Base-by-base conservation (phyloP, 202 grass and related monocot species). In the Alloteropsis angusta region DNA sequence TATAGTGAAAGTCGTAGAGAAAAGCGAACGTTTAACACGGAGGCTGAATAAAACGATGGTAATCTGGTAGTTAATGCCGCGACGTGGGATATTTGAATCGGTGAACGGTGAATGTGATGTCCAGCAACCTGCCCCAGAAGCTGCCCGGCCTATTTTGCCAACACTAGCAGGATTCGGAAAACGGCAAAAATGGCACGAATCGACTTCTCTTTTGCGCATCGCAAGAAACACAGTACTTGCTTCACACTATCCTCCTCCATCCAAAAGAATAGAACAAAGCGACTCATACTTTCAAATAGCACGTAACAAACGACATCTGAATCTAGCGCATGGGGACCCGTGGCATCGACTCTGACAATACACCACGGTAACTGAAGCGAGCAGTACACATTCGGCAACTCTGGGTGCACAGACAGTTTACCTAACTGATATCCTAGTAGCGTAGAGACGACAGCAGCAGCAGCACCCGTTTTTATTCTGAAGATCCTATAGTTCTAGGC, bases 381-480 rank as follows among this genome's bases (percentile, higher is more conserved):
- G 50, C 60, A 26, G 21, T 17, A 26, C 32, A 28, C 5, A 1
- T 26, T 38, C 59, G 64, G 46, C 35, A 19, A 15, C 38, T 43
- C 22, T 57, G 49, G 62, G 22, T 9, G 48, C 49, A 41, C 75
- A 38, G 19, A n/a, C n/a, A n/a, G 28, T 58, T 26, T 12, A 53
- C 7, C 34, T 54, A 66, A 30, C 76, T n/a, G 61, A 39, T 44
- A 68, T 6, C 32, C 42, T 54, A 45, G 49, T 21, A 68, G 10
- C 50, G 16, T 58, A n/a, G 25, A 43, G 10, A 80, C 77, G 68
- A 58, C 32, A 38, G 9, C 62, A 67, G n/a, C 8, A 67, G 53
- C 48, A 67, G 9, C 63, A 32, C 36, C 50, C 15, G 12, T 42
- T 67, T 76, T 79, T 79, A 79, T 79, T 79, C 76, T 34, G 34